Base-by-base conservation (phyloP, 83 land plant species). In the Isoetes engelmannii region DNA sequence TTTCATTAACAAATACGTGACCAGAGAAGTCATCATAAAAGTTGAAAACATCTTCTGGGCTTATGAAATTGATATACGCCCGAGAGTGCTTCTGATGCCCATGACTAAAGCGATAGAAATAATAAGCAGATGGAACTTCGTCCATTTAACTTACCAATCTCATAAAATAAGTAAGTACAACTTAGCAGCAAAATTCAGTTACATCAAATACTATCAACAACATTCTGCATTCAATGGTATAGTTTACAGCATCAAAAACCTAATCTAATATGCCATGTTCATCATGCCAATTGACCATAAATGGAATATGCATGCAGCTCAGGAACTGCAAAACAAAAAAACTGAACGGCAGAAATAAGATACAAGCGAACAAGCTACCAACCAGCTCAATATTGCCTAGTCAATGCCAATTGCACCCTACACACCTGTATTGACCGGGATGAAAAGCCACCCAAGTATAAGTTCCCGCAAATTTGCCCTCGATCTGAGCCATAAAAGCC, bases 1-100 rank as follows among this genome's bases (percentile, higher is more conserved):
- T 87, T 66, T 90, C 96, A 77, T 85, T 86, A 5, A 90, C 96
- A 76, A 90, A 90, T 0, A 83, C 77, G 69, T 85, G 96, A 6
- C 92, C 91, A 75, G 87, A 63, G 72, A 90, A 90, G 61, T 75
- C 85, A 72, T 87, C 89, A 21, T 85, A 84, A 77, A 90, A 87
- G 75, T 87, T 84, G 45, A 85, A 48, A 55, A 90, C 96, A 77
- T 90, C 89, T 58, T 86, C 87, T 3, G 86, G 79, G 46, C 59
- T 81, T 63, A 78, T 87, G 71, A 90, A 85, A 41, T 85, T 70
- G 67, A 90, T 77, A 48, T 87, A 90, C 28, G 89, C 95, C 61
- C 95, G 80, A 54, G 88, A 64, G 74, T 75, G 70, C 8, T 44
- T 58, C 65, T 79, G 86, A 59, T 72, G 70, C 74, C 78, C 78